Conservation (phyloP, 257 asterid species). For the Vinca minor region DNA sequence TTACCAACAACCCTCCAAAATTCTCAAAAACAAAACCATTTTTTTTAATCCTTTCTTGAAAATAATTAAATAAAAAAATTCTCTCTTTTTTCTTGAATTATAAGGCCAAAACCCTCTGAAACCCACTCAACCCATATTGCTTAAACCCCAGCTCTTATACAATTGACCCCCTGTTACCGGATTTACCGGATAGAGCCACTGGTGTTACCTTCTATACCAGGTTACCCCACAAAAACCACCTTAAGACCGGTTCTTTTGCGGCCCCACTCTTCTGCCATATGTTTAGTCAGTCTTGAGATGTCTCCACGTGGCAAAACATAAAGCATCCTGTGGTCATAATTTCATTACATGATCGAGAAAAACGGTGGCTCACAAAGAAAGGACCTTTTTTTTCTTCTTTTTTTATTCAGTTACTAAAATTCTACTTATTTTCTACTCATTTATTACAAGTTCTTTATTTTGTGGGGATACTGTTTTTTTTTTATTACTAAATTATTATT, state of each 20-base stretch:
- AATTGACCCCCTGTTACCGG: slow-evolving; percentile 59
- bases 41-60: slow-evolving; percentile 4
- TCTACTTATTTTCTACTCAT: background rate
- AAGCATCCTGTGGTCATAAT: slow-evolving; percentile 42
- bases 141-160: slow-evolving; percentile 92
- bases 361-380: slow-evolving; percentile 69
- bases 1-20: slow-evolving; percentile 9
- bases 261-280: slow-evolving; percentile 14
- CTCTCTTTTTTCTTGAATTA: slow-evolving; percentile 9
- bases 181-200: slow-evolving; percentile 32
- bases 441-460: slow-evolving; percentile 3
- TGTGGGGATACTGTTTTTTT: slow-evolving; percentile 20
- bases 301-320: slow-evolving; percentile 55
- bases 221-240: slow-evolving; percentile 55
- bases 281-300: slow-evolving; percentile 28
- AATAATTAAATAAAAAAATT: slow-evolving; percentile 3
- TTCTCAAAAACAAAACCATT: slow-evolving; percentile 2
- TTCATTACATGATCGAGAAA: slow-evolving; percentile 49
- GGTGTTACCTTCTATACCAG: slow-evolving; percentile 39
- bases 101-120: slow-evolving; percentile 68
- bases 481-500: too few species aligned
- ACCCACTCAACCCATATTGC: slow-evolving; percentile 50
- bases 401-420: slow-evolving; percentile 8
- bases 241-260: slow-evolving; percentile 79
- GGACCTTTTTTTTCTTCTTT: slow-evolving; percentile 32